Conservation (phyloP, 129 eudicot species). For the Arctium minus region DNA sequence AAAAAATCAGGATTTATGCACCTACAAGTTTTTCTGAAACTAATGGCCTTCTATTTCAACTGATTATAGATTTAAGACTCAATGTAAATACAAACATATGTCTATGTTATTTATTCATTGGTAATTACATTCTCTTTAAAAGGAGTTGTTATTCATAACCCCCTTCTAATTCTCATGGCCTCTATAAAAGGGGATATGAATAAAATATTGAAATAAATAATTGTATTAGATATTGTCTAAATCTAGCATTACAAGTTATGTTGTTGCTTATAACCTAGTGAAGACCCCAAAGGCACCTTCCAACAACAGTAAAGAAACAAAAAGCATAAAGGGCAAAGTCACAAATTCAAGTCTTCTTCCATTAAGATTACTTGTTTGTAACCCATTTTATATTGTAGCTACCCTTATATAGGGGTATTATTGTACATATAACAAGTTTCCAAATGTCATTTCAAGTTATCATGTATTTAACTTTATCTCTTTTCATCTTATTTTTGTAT, state of each 20-base stretch:
- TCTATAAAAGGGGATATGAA: too few relatives aligned
- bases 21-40: background rate
- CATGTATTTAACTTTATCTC: background rate
- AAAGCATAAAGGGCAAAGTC: conserved; percentile 2
- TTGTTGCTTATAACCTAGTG: conserved; percentile 14
- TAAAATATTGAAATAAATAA: too few relatives aligned
- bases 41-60: background rate
- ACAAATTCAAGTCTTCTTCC: conserved; percentile 14
- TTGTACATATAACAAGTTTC: background rate
- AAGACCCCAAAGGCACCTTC: conserved; percentile 17
- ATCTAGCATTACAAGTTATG: conserved; percentile 17
- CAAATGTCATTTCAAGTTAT: background rate
- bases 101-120: background rate
- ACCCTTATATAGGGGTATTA: background rate
- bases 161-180: too few relatives aligned
- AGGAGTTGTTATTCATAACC: too few relatives aligned
- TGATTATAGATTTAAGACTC: background rate
- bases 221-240: background rate
- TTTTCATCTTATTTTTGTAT: background rate
- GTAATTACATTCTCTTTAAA: too few relatives aligned
- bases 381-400: background rate
- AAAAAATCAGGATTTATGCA: background rate
- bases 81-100: background rate
- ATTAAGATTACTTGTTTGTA: background rate
- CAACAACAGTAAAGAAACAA: background rate